A percentile compares a stretch with the other conserved stretches of the same genome.
These are phyloP conservation scores for Aureobasidium sp. DNA, from an alignment of 2,329 filamentous ascomycete species.

Conservation along the genomic window DNA sequence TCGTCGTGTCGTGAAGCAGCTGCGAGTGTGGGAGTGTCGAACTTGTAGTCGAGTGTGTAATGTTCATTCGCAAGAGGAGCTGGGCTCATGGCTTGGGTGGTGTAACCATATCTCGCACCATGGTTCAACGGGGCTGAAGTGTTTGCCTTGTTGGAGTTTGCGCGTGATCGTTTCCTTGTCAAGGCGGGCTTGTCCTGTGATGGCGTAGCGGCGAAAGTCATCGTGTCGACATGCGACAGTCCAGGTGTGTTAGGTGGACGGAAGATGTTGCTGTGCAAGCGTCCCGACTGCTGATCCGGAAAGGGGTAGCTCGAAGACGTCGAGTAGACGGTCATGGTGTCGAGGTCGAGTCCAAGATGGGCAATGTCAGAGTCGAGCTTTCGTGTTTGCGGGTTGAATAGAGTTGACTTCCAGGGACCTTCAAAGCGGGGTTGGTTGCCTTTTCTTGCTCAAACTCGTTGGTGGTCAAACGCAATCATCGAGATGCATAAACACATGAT, in stretches of 20 bases:
- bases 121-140: neutral
- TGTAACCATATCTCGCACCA: neutral
- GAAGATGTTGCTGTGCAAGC: slow-evolving; percentile 8
- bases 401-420: neutral
- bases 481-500: neutral
- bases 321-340: slow-evolving; percentile 3
- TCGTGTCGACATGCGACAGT: neutral
- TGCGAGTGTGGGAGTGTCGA: slow-evolving; percentile 37
- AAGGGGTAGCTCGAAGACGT: slow-evolving; percentile 1
- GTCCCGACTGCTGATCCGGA: neutral
- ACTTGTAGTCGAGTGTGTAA: slow-evolving; percentile 42
- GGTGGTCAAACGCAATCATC: neutral
- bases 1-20: slow-evolving; percentile 26
- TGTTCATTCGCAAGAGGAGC: slow-evolving; percentile 40
- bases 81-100: slow-evolving; percentile 3
- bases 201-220: neutral
- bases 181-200: slow-evolving; percentile 2
- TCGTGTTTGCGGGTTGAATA: no score
- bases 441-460: slow-evolving; percentile 4
- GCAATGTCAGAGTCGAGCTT: neutral
- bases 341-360: neutral
- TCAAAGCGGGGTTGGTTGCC: neutral
- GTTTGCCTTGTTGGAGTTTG: slow-evolving; percentile 6
- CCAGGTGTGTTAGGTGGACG: slow-evolving; percentile 10
- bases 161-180: slow-evolving; percentile 7